A percentile compares a stretch with the other conserved stretches of the same genome.
Conservation (phyloP, 306 rosid species). For the Bauhinia variegata region DNA sequence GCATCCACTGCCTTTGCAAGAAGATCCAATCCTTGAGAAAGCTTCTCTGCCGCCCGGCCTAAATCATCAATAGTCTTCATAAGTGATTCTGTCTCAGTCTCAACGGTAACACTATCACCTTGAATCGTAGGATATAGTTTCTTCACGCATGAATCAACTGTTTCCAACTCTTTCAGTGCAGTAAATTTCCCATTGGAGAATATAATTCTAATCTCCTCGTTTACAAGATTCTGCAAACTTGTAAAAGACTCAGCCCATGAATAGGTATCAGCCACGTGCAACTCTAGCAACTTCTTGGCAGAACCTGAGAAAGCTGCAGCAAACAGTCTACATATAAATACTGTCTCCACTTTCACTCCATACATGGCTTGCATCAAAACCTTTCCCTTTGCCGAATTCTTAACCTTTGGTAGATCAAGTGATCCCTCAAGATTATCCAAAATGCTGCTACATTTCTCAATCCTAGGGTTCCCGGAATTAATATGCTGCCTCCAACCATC, state of each 20-base stretch:
- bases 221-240: constrained; percentile 60
- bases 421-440: constrained; percentile 62
- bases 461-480: constrained; percentile 53
- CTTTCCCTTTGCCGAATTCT: constrained; percentile 83
- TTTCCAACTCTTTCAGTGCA: constrained; percentile 62
- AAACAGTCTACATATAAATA: constrained; percentile 70
- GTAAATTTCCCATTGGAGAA: constrained; percentile 50
- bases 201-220: constrained; percentile 58
- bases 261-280: constrained; percentile 50
- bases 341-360: constrained; percentile 75
- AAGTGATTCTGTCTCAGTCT: constrained; percentile 38
- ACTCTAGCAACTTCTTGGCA: constrained; percentile 48
- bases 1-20: constrained; percentile 72
- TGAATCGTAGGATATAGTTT: constrained; percentile 60
- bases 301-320: constrained; percentile 69
- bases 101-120: constrained; percentile 39
- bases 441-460: constrained; percentile 55
- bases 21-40: constrained; percentile 72
- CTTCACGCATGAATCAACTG: constrained; percentile 59
- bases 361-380: constrained; percentile 81
- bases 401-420: constrained; percentile 77
- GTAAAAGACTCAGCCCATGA: constrained; percentile 72
- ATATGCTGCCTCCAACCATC: constrained; percentile 71
- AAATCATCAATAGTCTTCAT: constrained; percentile 50
- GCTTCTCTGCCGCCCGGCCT: constrained; percentile 44